phyloP scores from a whole-genome alignment of 2,329 filamentous ascomycete genomes.

The Monascus ruber region DNA sequence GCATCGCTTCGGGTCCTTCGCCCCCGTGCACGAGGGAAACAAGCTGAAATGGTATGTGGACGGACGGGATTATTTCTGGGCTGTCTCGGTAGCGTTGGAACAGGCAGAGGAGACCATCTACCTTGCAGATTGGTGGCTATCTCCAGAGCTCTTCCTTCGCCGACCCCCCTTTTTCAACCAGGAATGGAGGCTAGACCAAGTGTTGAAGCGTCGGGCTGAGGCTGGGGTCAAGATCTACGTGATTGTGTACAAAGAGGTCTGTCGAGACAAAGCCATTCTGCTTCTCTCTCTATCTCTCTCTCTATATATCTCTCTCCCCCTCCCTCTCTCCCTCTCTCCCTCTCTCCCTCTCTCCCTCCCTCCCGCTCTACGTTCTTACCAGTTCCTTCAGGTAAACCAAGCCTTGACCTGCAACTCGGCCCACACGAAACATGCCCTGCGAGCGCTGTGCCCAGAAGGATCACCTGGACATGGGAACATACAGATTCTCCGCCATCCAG shows the following conservation, averaged over 20 bases:
- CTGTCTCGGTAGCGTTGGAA: slow-evolving; percentile 73
- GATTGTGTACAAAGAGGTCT: slow-evolving; percentile 69
- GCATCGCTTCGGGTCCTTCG: slow-evolving; percentile 73
- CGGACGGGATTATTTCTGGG: slow-evolving; percentile 82
- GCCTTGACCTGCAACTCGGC: slow-evolving; percentile 75
- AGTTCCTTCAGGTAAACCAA: slow-evolving; percentile 41
- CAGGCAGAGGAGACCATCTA: slow-evolving; percentile 80
- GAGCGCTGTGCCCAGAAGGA: slow-evolving; percentile 64
- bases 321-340: too few relatives aligned
- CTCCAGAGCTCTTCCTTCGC: slow-evolving; percentile 68
- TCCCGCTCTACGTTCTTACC: background rate
- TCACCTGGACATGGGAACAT: slow-evolving; percentile 74
- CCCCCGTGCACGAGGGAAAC: slow-evolving; percentile 71
- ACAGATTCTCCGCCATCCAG: slow-evolving; percentile 70
- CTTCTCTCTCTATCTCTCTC: too few relatives aligned
- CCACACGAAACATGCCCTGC: slow-evolving; percentile 75
- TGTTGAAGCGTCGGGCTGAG: slow-evolving; percentile 74
- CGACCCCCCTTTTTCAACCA: slow-evolving; percentile 69
- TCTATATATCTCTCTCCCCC: too few relatives aligned
- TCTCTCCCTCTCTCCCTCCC: too few relatives aligned
- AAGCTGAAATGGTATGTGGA: slow-evolving; percentile 90
- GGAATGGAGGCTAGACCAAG: slow-evolving; percentile 68
- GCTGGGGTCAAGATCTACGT: slow-evolving; percentile 87
- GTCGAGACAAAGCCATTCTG: background rate
- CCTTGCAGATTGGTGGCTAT: slow-evolving; percentile 92